A percentile compares a stretch with the other conserved stretches of the same genome.
phyloP scores from a whole-genome alignment of 306 rosid species.

The Acmispon strigosus region DNA sequence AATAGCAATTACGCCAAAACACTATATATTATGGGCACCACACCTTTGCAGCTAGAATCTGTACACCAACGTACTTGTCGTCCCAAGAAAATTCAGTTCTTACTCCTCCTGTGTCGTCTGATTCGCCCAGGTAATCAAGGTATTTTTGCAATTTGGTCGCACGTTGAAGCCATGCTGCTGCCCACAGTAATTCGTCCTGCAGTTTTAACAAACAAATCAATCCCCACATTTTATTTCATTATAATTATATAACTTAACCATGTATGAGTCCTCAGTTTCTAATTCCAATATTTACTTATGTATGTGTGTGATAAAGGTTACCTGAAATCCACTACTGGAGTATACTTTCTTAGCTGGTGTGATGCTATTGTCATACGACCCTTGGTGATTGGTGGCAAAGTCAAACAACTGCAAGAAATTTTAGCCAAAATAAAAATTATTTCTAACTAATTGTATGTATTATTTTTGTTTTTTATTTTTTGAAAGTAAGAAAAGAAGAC shows the following conservation, averaged over 20 bases:
- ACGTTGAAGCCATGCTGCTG: constrained; percentile 61
- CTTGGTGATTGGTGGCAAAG: constrained; percentile 31
- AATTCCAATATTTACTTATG: too few species aligned
- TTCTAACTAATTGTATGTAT: too few species aligned
- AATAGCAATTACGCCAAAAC: too few species aligned
- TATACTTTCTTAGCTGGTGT: constrained; percentile 21
- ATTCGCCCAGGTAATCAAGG: constrained; percentile 23
- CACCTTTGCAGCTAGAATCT: constrained; percentile 44
- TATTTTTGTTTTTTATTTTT: too few species aligned
- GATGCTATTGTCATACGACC: constrained; percentile 39
- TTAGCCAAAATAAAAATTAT: neutral
- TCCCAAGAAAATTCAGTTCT: constrained; percentile 56
- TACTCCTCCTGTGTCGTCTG: constrained; percentile 32
- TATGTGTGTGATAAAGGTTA: too few species aligned
- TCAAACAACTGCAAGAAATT: constrained; percentile 36
- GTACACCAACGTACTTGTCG: constrained; percentile 51
- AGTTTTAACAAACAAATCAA: neutral
- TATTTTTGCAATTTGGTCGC: constrained; percentile 29
- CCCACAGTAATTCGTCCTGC: constrained; percentile 65
- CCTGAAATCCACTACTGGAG: constrained; percentile 61
- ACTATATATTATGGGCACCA: too few species aligned
- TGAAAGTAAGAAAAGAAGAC: too few species aligned
- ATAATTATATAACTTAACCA: too few species aligned
- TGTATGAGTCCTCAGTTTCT: too few species aligned
- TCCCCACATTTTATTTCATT: neutral